Base-by-base conservation (phyloP, 371 early-diverging fungal genomes). In the Dentiscutata heterogama region DNA sequence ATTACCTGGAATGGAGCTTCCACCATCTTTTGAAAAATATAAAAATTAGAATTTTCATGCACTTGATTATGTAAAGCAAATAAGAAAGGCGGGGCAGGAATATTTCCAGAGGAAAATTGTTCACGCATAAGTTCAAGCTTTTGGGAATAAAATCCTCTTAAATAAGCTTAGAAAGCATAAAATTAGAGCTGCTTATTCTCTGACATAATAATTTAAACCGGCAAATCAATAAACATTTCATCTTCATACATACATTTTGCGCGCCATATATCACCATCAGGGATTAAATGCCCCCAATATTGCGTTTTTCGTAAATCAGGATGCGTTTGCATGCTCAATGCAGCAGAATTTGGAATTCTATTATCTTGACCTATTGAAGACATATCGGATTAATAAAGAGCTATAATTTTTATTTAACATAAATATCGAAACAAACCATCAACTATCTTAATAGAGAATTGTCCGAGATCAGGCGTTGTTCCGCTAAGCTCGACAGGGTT, bases 401-500 rank as follows among this genome's bases (percentile, higher is more conserved):
- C 5, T 35, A 35, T 35, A 35, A 35, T 35, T 35, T 35, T 35
- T 35, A 35, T 68, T 39, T n/a, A 14, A 35, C 18, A 39, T 27
- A 70, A 25, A 39, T 25, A 25, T 46, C 25, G 6, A 22, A 46
- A 61, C 60, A 39, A 85, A 86, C 92, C 90, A 71, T 92, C 93
- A 10, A 88, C 83, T 74, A 94, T 88, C 65, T 89, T 87, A 31
- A 93, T 86, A 50, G 87, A 85, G 85, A 95, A 95, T 51, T 90
- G 88, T 10, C 94, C 94, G 27, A 94, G 84, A 31, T 91, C 91
- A 14, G 90, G 89, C 1, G 93, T 88, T 50, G 89, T 86, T n/a
- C 94, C 93, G 46, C 86, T 87, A 2, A 94, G 63, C 39, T 61
- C 80, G 13, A 92, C 88, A 64, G 87, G 87, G 18, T 87, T 88